Base-by-base conservation (phyloP, 139 green algal species). In the Volvox reticuliferus region DNA sequence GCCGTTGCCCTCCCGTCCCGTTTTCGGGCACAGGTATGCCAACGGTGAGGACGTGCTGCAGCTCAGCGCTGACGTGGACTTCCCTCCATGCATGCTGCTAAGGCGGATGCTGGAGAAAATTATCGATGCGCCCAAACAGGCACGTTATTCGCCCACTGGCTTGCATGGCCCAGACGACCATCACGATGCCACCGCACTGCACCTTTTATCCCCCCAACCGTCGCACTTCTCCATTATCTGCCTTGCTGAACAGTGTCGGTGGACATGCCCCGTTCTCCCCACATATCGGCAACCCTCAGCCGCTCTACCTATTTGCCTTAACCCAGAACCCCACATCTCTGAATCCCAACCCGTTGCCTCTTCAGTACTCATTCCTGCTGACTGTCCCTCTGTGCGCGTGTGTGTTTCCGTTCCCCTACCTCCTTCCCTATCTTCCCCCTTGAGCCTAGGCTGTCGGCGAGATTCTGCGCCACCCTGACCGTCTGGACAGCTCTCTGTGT, bases 61-160 rank as follows among this genome's bases (percentile, higher is more conserved):
- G n/a, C 79, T 98, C 0, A 91, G 89, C 13, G 93, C 89, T 14
- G 84, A 92, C 13, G 90, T 95, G 19, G 93, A 98, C 92, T 96
- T 98, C 67, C 94, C 96, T 17, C 96, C 96, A 17, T 98, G 96
- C 93, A 94, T 97, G 55, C 88, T 98, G 26, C 65, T 97, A 82
- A 89, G 96, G 1, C 93, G 93, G 18, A 88, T 98, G 91, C 91
- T 96, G 65, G 93, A 94, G 67, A 62, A 67, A 17, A 62, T 92
- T 1, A 69, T 94, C 28, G 35, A 55, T 24, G 87, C 65, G 0
- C 87, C 62, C 62, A 88, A 90, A 65, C 89, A 93, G 89, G 88
- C 79, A 30, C 33, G 81, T 32, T 32, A 75, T 28, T 75, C 44
- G 9, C 44, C 44, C 44, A 55, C 44, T 55, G 5, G 5, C 44